Conservation (phyloP, 2,329 filamentous ascomycete genomes). For the Shiraia sp. region DNA sequence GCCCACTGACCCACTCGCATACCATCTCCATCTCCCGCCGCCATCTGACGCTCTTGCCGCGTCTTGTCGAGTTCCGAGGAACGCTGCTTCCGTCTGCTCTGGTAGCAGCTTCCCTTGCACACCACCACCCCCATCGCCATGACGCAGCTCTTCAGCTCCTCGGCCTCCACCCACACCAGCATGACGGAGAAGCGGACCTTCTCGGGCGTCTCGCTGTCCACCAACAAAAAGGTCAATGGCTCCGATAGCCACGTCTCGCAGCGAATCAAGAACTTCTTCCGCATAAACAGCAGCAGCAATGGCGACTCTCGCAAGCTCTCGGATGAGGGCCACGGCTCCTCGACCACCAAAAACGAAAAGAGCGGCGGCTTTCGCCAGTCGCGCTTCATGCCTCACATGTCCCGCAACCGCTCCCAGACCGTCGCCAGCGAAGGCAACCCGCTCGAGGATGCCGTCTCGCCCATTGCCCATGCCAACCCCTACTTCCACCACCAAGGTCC, state of each 20-base stretch:
- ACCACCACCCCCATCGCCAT: constrained; percentile 35
- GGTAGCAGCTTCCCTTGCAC: constrained; percentile 1
- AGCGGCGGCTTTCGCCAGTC: constrained; percentile 79
- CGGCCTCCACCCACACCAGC: constrained; percentile 40
- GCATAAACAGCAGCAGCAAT: constrained; percentile 63
- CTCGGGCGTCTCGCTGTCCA: constrained; percentile 50
- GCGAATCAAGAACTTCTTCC: constrained; percentile 71
- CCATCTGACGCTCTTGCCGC: constrained; percentile 3
- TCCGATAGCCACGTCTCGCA: constrained; percentile 62
- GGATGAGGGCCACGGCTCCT: constrained; percentile 40
- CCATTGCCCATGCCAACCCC: constrained; percentile 91
- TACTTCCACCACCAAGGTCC: constrained; percentile 98
- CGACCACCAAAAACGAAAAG: constrained; percentile 64
- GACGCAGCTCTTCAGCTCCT: constrained; percentile 50
- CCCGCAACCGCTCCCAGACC: constrained; percentile 85
- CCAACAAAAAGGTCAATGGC: constrained; percentile 53
- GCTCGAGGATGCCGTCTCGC: constrained; percentile 85
- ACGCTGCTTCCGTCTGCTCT: constrained; percentile 4
- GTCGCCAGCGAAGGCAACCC: constrained; percentile 91
- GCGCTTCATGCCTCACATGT: constrained; percentile 84
- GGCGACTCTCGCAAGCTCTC: constrained; percentile 48
- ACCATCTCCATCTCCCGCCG: constrained; percentile 8
- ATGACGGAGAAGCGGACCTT: constrained; percentile 55
- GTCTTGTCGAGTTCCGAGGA: constrained; percentile 1
- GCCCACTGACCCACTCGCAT: constrained; percentile 38